Evolutionary conservation across 192 early-diverging fungal species (phyloP).

Genomic region (Linnemannia zychae): DNA sequence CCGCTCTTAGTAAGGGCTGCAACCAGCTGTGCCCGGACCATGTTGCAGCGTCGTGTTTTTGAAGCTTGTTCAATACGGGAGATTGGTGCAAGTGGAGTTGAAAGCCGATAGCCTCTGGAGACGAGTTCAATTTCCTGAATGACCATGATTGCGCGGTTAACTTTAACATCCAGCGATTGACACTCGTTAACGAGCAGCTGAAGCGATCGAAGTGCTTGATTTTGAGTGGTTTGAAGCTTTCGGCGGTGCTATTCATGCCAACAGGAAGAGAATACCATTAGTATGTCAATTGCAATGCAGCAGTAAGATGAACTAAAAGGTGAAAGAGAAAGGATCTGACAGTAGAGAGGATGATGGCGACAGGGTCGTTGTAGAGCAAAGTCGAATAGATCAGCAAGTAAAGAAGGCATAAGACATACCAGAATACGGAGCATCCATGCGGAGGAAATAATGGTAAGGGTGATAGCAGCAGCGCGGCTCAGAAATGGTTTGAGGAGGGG

Average conservation of each 20-base stretch:
- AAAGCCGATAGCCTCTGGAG: slow-evolving; percentile 71
- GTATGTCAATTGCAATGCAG: not conserved
- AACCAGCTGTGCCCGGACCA: slow-evolving; percentile 61
- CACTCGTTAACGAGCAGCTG: slow-evolving; percentile 61
- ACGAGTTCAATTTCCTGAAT: slow-evolving; percentile 77
- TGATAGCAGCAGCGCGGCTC: slow-evolving; percentile 29
- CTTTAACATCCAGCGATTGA: slow-evolving; percentile 62
- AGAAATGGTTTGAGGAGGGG: slow-evolving; percentile 31
- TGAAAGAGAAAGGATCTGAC: not conserved
- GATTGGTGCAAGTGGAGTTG: slow-evolving; percentile 70
- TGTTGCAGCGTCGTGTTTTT: slow-evolving; percentile 63
- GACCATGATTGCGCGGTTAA: slow-evolving; percentile 65
- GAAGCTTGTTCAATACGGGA: slow-evolving; percentile 72
- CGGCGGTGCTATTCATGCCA: slow-evolving; percentile 55
- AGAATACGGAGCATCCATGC: slow-evolving; percentile 50
- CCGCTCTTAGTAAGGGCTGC: slow-evolving; percentile 58
- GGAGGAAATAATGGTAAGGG: slow-evolving; percentile 31
- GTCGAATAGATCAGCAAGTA: not conserved
- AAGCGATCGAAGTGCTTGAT: slow-evolving; percentile 57
- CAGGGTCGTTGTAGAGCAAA: not conserved
- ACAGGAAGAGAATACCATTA: not conserved
- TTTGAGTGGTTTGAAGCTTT: slow-evolving; percentile 59
- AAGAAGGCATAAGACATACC: slow-evolving; percentile 11
- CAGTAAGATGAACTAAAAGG: not conserved
- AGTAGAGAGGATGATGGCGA: not conserved